Conservation (phyloP, 2,329 filamentous ascomycete genomes). For the Rutstroemia sp. region DNA sequence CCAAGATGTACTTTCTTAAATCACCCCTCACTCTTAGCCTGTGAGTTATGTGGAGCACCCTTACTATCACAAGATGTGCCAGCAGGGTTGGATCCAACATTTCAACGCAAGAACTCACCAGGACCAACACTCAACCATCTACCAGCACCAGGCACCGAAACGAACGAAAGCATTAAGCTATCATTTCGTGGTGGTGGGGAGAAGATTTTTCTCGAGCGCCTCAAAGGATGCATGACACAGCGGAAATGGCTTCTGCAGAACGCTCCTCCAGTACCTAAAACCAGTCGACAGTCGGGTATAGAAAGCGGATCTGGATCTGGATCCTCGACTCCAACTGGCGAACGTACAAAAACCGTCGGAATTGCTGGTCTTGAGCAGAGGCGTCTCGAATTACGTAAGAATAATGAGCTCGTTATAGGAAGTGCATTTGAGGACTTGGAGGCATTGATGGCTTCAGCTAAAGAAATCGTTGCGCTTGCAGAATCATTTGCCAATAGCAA, state of each 20-base stretch:
- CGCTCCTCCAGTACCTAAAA: conserved; percentile 77
- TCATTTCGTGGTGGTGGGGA: conserved; percentile 88
- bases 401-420: conserved; percentile 89
- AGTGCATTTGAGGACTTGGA: conserved; percentile 94
- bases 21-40: conserved; percentile 75
- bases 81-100: conserved; percentile 34
- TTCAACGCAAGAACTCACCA: conserved; percentile 63
- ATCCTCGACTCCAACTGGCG: conserved; percentile 27
- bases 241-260: conserved; percentile 91
- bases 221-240: conserved; percentile 83
- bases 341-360: conserved; percentile 60
- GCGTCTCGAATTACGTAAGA: conserved; percentile 76
- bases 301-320: conserved; percentile 31
- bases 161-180: conserved; percentile 73
- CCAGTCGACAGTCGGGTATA: conserved; percentile 33
- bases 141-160: conserved; percentile 40
- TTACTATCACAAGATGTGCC: conserved; percentile 49
- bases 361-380: conserved; percentile 89
- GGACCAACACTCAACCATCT: conserved; percentile 53
- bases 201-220: conserved; percentile 79
- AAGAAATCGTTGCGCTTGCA: conserved; percentile 89
- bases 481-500: conserved; percentile 68
- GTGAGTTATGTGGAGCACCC: conserved; percentile 84
- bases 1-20: conserved; percentile 92
- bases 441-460: conserved; percentile 93